These are phyloP conservation scores for Alternaria longipes DNA, from an alignment of 2,329 filamentous ascomycete species.

Conservation along the genomic window DNA sequence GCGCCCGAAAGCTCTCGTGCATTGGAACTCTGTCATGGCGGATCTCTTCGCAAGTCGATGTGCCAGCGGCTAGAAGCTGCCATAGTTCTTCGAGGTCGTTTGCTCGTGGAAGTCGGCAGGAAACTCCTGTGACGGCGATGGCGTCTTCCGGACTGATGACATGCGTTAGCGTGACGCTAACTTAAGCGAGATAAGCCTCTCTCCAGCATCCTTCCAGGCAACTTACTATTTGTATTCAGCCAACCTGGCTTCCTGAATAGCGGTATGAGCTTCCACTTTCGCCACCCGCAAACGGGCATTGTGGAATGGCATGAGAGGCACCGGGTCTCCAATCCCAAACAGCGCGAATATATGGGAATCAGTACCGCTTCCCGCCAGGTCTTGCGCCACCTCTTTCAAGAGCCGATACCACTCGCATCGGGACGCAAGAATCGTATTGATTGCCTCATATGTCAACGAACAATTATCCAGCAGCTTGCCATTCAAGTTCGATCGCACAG, in stretches of 20 bases:
- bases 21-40: slow-evolving; percentile 11
- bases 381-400: slow-evolving; percentile 25
- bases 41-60: slow-evolving; percentile 17
- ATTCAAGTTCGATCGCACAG: slow-evolving; percentile 27
- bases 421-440: slow-evolving; percentile 30
- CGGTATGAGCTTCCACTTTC: slow-evolving; percentile 20
- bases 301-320: slow-evolving; percentile 29
- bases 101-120: slow-evolving; percentile 21
- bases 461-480: slow-evolving; percentile 10
- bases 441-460: slow-evolving; percentile 20
- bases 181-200: background rate
- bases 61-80: slow-evolving; percentile 18
- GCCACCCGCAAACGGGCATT: slow-evolving; percentile 16
- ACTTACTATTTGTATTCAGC: slow-evolving; percentile 17
- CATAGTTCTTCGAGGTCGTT: slow-evolving; percentile 25
- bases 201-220: background rate
- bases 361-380: slow-evolving; percentile 14
- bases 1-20: slow-evolving; percentile 16
- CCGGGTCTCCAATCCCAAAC: slow-evolving; percentile 34
- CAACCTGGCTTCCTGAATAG: slow-evolving; percentile 12
- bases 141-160: slow-evolving; percentile 11
- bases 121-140: slow-evolving; percentile 21
- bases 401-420: slow-evolving; percentile 34
- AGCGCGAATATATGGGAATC: slow-evolving; percentile 25
- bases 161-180: slow-evolving; percentile 7